Percentiles rank a stretch among this genome's conserved stretches.
Conservation (phyloP, 495 filamentous ascomycete species). For the Hypoxylon lenormandii region DNA sequence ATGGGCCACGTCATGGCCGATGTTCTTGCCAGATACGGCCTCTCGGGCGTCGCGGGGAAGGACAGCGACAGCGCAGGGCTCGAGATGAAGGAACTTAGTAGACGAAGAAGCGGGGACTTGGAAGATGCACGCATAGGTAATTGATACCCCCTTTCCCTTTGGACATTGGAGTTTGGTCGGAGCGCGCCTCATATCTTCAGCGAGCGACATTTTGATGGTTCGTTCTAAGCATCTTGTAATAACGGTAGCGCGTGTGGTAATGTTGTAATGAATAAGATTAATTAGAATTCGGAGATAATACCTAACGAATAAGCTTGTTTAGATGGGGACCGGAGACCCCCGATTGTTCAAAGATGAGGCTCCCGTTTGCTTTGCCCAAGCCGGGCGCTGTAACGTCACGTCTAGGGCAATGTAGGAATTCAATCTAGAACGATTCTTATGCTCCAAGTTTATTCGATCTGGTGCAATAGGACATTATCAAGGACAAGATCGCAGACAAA, state of each 20-base stretch:
- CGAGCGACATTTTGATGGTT: constrained; percentile 9
- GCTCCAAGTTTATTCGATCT: no score
- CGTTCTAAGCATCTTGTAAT: constrained; percentile 8
- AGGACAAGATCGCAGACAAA: neutral
- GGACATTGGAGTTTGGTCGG: constrained; percentile 34
- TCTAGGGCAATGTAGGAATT: no score
- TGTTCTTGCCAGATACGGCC: constrained; percentile 53
- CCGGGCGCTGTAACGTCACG: no score
- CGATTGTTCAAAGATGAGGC: no score
- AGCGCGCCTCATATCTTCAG: neutral
- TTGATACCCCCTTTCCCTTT: constrained; percentile 42
- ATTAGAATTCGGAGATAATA: constrained; percentile 4
- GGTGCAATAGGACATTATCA: neutral
- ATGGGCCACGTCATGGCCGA: constrained; percentile 58
- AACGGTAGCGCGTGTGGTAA: constrained; percentile 8
- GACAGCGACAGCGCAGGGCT: constrained; percentile 37
- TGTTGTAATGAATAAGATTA: constrained; percentile 13
- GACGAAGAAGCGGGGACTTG: constrained; percentile 7
- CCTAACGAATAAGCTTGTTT: constrained; percentile 2
- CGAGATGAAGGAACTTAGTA: constrained; percentile 45
- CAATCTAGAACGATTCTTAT: no score
- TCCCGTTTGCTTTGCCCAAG: no score
- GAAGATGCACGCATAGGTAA: constrained; percentile 20
- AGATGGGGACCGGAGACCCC: no score
- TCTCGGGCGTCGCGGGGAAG: constrained; percentile 48